A percentile compares a stretch with the other conserved stretches of the same genome.
These are phyloP conservation scores for Cyclanthera cordifolia DNA, from an alignment of 306 rosid genomes.

Conservation along the genomic window DNA sequence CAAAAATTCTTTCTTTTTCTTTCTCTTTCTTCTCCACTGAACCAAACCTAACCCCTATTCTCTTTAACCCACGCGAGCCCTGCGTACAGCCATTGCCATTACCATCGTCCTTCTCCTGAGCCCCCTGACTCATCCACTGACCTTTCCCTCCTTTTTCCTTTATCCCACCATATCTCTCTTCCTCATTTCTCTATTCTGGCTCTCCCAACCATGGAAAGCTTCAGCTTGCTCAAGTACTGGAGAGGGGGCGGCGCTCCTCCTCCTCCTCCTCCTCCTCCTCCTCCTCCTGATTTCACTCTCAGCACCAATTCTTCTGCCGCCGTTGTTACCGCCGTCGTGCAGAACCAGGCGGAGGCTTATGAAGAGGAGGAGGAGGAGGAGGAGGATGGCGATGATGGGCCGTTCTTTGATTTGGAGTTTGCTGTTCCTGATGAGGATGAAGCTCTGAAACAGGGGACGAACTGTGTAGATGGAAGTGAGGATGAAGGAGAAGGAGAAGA, in stretches of 20 bases:
- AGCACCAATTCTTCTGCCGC: slow-evolving; percentile 17
- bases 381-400: slow-evolving; percentile 52
- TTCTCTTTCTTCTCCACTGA: background rate
- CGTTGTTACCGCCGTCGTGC: slow-evolving; percentile 28
- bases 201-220: slow-evolving; percentile 99
- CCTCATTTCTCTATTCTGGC: slow-evolving; percentile 55
- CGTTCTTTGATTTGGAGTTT: slow-evolving; percentile 86
- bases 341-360: slow-evolving; percentile 11
- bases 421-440: slow-evolving; percentile 52
- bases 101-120: slow-evolving; percentile 13
- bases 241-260: slow-evolving; percentile 37
- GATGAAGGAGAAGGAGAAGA: slow-evolving; percentile 10
- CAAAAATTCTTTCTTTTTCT: background rate
- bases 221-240: slow-evolving; percentile 92
- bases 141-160: background rate
- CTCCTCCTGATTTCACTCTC: background rate
- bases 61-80: too few relatives aligned
- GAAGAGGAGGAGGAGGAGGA: slow-evolving; percentile 15
- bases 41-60: too few relatives aligned
- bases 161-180: background rate
- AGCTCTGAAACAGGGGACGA: slow-evolving; percentile 11
- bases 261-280: background rate
- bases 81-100: slow-evolving; percentile 12
- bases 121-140: background rate
- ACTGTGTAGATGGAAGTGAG: background rate